Base-by-base conservation (phyloP, 1,139 yeast genomes). In the Scheffersomyces lignicola region DNA sequence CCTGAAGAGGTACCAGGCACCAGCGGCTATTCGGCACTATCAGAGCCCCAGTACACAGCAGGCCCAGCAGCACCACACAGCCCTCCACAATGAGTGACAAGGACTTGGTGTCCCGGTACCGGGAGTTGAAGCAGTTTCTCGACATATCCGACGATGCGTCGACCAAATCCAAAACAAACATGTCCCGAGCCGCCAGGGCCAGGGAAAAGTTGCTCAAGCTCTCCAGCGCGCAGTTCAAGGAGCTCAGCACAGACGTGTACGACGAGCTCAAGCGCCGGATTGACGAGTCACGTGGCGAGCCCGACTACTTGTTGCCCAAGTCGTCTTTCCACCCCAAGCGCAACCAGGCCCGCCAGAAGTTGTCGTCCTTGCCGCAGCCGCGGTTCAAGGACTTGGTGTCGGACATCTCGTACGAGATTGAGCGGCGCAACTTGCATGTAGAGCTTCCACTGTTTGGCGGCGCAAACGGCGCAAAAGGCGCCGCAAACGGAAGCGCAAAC, bases 281-380 rank as follows among this genome's bases (percentile, higher is more conserved):
- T 33, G 80, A 74, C 42, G 78, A 73, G 45, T 60, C 70, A 22
- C 52, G 76, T 38, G 70, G 76, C 29, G 78, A 76, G 48, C 80
- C 85, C 4, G 83, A 78, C 41, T 79, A 76, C 52, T 65, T 87
- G 40, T 69, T 80, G 33, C 90, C 95, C 4, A 76, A 76, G 54
- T 70, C 78, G n/a, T 65, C 73, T 3, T 88, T 88, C 62, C 98
- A 94, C 56, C 94, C 95, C 23, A 90, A 89, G 55, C 75, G 98
- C 52, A 94, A 94, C 58, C 96, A 89, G 59, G 98, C 98, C 3
- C 76, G 99, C 49, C 90, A 87, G 55, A 92, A 90, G 60, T 73
- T 94, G 46, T 85, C 97, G 2, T 79, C 88, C 29, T 73, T 94
- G 42, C 94, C 96, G 1, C 81, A 83, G 38, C 62, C 82, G 8